A percentile compares a stretch with the other conserved stretches of the same genome.
phyloP scores from a whole-genome alignment of 2,329 filamentous ascomycete genomes.

The Didymellaceae sp. region DNA sequence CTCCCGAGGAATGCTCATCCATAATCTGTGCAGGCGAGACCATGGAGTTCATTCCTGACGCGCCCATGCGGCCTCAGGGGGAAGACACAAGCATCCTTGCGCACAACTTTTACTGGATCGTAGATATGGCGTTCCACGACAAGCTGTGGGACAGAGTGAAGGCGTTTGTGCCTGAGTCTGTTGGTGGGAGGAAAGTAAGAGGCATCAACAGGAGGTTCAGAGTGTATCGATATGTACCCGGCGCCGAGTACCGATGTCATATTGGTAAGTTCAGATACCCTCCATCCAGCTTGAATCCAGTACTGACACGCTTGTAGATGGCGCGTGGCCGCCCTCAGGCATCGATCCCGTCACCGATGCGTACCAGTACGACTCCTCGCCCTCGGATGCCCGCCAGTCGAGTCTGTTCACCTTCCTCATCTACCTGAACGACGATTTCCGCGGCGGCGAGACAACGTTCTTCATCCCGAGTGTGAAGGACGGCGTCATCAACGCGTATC shows the following conservation, averaged over 20 bases:
- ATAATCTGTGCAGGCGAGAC: slow-evolving; percentile 72
- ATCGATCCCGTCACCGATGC: slow-evolving; percentile 61
- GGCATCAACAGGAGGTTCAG: slow-evolving; percentile 74
- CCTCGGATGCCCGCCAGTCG: slow-evolving; percentile 64
- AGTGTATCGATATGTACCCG: slow-evolving; percentile 75
- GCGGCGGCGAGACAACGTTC: slow-evolving; percentile 74
- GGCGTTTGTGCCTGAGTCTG: slow-evolving; percentile 61
- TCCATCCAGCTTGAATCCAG: not conserved
- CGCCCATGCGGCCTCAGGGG: slow-evolving; percentile 69
- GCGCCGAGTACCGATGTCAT: slow-evolving; percentile 73
- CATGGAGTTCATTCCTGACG: slow-evolving; percentile 71
- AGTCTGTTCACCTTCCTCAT: slow-evolving; percentile 73
- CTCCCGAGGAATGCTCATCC: slow-evolving; percentile 66
- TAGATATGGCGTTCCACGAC: slow-evolving; percentile 68
- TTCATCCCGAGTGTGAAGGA: slow-evolving; percentile 70
- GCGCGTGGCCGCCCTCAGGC: slow-evolving; percentile 75
- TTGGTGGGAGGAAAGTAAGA: slow-evolving; percentile 64
- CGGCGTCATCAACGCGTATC: slow-evolving; percentile 72
- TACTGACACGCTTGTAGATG: slow-evolving; percentile 52
- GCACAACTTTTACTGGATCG: slow-evolving; percentile 77
- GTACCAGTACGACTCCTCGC: slow-evolving; percentile 73
- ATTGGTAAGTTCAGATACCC: slow-evolving; percentile 52
- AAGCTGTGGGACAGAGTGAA: slow-evolving; percentile 67
- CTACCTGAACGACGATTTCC: slow-evolving; percentile 75
- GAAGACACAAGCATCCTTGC: slow-evolving; percentile 68